Percentiles rank a stretch among this genome's conserved stretches.
Evolutionary conservation across 2,329 filamentous ascomycete genomes (phyloP).

Genomic region (Furcasterigmium furcatum): DNA sequence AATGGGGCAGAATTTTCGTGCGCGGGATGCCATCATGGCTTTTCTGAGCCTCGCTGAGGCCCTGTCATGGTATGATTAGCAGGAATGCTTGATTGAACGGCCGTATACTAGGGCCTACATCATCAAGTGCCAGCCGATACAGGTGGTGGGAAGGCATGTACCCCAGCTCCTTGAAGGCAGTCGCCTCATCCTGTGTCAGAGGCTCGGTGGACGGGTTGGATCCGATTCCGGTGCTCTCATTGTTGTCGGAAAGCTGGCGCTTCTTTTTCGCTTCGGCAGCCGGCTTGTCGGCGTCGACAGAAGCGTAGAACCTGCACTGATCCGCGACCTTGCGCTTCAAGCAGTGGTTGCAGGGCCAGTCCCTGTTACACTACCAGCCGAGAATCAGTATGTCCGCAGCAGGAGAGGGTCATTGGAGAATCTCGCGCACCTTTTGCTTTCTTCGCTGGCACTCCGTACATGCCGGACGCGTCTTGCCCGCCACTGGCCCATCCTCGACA

Average conservation of each 20-base stretch:
- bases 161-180: slow-evolving; percentile 27
- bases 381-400: neutral
- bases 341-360: slow-evolving; percentile 36
- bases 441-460: slow-evolving; percentile 39
- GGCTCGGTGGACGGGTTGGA: no score
- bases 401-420: neutral
- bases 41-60: neutral
- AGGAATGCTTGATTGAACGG: neutral
- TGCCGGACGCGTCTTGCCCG: slow-evolving; percentile 15
- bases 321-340: slow-evolving; percentile 33
- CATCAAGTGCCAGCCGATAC: no score
- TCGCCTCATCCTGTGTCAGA: slow-evolving; percentile 11
- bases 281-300: slow-evolving; percentile 10
- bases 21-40: no score
- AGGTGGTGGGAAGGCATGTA: slow-evolving; percentile 26
- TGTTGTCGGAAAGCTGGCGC: neutral
- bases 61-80: neutral
- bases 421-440: slow-evolving; percentile 30
- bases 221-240: no score
- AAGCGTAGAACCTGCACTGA: slow-evolving; percentile 26
- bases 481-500: no score
- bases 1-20: no score
- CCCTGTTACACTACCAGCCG: slow-evolving; percentile 29
- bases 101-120: slow-evolving; percentile 14
- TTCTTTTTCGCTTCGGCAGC: slow-evolving; percentile 8